These are phyloP conservation scores for Metrosideros polymorpha DNA, from an alignment of 441 rosid genomes.

Conservation along the genomic window DNA sequence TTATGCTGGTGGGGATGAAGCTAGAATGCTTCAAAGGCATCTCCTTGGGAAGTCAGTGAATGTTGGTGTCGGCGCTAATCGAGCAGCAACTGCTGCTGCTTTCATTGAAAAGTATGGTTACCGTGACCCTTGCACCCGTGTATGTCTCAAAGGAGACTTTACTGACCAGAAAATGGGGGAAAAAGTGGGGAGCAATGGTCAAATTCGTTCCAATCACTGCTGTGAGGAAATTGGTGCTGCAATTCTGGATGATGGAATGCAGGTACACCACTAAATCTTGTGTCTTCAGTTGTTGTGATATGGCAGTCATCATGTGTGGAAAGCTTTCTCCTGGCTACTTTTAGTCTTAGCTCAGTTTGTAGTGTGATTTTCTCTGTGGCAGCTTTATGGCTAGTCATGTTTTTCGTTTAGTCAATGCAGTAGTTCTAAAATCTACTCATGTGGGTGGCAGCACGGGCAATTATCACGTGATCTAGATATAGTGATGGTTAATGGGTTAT, in stretches of 20 bases:
- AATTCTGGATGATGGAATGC: slow-evolving; percentile 88
- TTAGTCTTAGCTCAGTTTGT: not conserved
- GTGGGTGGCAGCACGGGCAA: slow-evolving; percentile 69
- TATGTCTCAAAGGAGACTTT: not conserved
- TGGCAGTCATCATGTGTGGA: not conserved
- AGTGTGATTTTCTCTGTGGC: not conserved
- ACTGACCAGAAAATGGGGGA: slow-evolving; percentile 8
- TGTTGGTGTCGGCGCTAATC: slow-evolving; percentile 70
- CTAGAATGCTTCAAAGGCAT: slow-evolving; percentile 74
- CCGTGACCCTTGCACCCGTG: slow-evolving; percentile 14
- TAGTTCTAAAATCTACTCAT: slow-evolving; percentile 3
- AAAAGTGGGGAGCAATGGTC: not conserved
- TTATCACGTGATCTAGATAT: slow-evolving; percentile 70
- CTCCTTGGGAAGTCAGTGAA: slow-evolving; percentile 26
- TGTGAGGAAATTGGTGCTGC: slow-evolving; percentile 32
- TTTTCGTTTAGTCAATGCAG: not conserved
- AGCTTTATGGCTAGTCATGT: slow-evolving; percentile 19
- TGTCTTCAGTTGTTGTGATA: not conserved
- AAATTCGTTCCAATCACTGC: not conserved
- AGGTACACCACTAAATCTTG: slow-evolving; percentile 29
- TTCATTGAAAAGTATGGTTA: slow-evolving; percentile 49
- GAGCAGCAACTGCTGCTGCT: slow-evolving; percentile 51
- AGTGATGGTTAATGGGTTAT: slow-evolving; percentile 75
- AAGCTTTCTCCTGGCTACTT: not conserved
- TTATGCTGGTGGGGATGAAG: slow-evolving; percentile 93